Evolutionary conservation across 345 rosid genomes (phyloP).

Genomic region (Carallia brachiata): DNA sequence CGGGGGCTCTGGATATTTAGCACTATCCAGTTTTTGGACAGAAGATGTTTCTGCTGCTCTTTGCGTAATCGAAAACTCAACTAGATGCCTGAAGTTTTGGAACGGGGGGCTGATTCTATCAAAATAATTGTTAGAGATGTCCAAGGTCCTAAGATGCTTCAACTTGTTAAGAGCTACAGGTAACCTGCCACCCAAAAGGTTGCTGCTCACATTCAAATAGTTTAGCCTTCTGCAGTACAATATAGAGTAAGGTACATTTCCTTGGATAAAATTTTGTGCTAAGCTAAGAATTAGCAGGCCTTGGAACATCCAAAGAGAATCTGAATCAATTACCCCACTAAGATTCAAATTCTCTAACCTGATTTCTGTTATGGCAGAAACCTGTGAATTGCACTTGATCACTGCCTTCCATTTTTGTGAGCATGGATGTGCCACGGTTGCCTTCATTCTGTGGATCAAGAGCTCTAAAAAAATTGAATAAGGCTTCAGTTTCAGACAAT

Average conservation of each 20-base stretch:
- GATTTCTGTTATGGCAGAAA: conserved; percentile 28
- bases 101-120: background rate
- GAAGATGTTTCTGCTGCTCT: background rate
- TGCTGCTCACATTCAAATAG: conserved; percentile 40
- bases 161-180: conserved; percentile 29
- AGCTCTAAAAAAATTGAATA: conserved; percentile 30
- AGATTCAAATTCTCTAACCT: conserved; percentile 41
- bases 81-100: conserved; percentile 6
- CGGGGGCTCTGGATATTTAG: background rate
- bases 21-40: background rate
- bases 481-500: conserved; percentile 31
- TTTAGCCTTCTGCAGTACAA: conserved; percentile 28
- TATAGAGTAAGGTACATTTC: conserved; percentile 36
- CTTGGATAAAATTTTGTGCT: conserved; percentile 32
- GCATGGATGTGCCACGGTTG: conserved; percentile 24
- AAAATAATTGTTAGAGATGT: conserved; percentile 40
- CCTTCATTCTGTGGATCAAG: conserved; percentile 40
- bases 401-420: conserved; percentile 15
- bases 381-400: conserved; percentile 30
- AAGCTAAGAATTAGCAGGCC: conserved; percentile 34
- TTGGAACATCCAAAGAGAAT: conserved; percentile 38
- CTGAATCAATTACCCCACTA: conserved; percentile 38
- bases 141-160: conserved; percentile 33
- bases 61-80: background rate
- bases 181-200: conserved; percentile 35